Conservation (phyloP, 495 filamentous ascomycete genomes). For the Monascus purpureus region DNA sequence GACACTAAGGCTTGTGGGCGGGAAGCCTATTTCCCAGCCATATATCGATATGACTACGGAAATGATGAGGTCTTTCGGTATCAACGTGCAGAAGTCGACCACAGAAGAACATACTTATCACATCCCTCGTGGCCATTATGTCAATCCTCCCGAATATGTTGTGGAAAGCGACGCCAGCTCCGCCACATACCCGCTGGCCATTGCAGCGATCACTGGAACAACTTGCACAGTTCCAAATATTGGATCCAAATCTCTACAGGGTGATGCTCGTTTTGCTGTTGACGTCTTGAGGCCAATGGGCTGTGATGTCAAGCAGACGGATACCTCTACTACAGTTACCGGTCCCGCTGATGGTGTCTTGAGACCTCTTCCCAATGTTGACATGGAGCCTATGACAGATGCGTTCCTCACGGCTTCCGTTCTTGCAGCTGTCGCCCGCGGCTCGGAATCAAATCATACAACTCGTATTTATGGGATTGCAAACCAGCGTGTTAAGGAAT, state of each 20-base stretch:
- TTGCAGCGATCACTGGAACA: conserved; percentile 88
- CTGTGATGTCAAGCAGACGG: conserved; percentile 74
- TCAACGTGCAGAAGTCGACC: conserved; percentile 57
- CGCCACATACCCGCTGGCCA: conserved; percentile 89
- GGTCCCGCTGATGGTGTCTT: conserved; percentile 65
- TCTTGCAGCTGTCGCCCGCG: conserved; percentile 78
- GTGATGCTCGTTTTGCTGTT: conserved; percentile 88
- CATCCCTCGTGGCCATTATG: conserved; percentile 75
- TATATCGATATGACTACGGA: conserved; percentile 98
- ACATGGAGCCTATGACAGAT: conserved; percentile 99
- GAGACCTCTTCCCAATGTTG: conserved; percentile 58
- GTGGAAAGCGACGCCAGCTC: conserved; percentile 97
- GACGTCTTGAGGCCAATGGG: conserved; percentile 91
- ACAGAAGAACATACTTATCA: conserved; percentile 83
- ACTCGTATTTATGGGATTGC: conserved; percentile 89
- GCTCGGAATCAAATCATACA: conserved; percentile 36
- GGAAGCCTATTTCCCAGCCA: conserved; percentile 88
- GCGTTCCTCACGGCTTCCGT: conserved; percentile 93
- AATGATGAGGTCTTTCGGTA: conserved; percentile 93
- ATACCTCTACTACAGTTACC: conserved; percentile 79
- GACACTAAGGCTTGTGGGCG: conserved; percentile 76
- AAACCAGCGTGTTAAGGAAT: conserved; percentile 98
- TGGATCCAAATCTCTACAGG: conserved; percentile 79
- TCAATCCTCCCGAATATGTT: conserved; percentile 74
- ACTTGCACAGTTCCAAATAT: conserved; percentile 95